Conservation (phyloP, 805 yeast genomes). For the Kodamaea laetipori region DNA sequence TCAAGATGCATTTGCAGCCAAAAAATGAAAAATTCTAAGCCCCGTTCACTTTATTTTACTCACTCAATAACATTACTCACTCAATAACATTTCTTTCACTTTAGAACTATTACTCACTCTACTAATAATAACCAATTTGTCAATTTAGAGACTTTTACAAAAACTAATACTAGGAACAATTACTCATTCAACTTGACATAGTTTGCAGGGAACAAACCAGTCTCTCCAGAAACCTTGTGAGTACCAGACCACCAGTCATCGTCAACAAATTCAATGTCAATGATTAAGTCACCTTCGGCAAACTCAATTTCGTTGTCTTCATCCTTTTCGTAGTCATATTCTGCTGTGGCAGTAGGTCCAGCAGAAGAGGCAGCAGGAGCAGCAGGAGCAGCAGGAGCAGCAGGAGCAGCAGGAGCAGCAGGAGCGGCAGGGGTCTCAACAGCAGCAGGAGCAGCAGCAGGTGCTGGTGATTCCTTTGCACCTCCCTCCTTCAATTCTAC, state of each 20-base stretch:
- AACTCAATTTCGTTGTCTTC: constrained; percentile 92
- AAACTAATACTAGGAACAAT: not conserved
- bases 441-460: constrained; percentile 3
- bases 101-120: too few relatives aligned
- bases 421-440: constrained; percentile 12
- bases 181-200: constrained; percentile 53
- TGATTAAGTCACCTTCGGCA: constrained; percentile 77
- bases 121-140: too few relatives aligned
- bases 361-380: constrained; percentile 22
- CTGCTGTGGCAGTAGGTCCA: constrained; percentile 57
- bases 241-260: constrained; percentile 98
- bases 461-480: not conserved
- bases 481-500: constrained; percentile 39
- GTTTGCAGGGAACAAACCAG: constrained; percentile 89
- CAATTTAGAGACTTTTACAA: not conserved
- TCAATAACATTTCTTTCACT: too few relatives aligned
- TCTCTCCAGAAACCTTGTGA: constrained; percentile 62
- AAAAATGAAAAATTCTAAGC: too few relatives aligned
- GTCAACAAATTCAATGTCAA: constrained; percentile 83
- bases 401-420: constrained; percentile 17
- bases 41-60: too few relatives aligned
- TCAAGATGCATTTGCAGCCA: too few relatives aligned
- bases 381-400: constrained; percentile 17
- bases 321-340: constrained; percentile 81
- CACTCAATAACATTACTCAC: too few relatives aligned